These are phyloP conservation scores for Wickerhamiella azymoides DNA, from an alignment of 805 yeast species.

Conservation along the genomic window DNA sequence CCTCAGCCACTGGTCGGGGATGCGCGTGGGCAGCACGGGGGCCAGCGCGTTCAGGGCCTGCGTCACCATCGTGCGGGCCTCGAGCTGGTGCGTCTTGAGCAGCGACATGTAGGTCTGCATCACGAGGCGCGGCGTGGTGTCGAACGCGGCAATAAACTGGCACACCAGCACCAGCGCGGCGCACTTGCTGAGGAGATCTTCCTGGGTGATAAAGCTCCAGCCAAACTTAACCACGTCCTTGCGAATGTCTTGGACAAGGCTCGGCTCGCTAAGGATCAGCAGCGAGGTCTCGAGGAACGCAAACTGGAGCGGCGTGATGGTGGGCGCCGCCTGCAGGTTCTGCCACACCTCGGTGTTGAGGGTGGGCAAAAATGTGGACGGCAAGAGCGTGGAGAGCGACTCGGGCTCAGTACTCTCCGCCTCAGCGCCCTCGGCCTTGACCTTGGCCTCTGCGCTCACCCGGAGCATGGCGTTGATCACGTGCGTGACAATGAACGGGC, in stretches of 20 bases:
- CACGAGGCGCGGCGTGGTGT: conserved; percentile 76
- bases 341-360: conserved; percentile 62
- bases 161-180: conserved; percentile 85
- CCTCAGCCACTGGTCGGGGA: conserved; percentile 63
- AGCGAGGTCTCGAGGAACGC: conserved; percentile 75
- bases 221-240: conserved; percentile 85
- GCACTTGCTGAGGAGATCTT: conserved; percentile 78
- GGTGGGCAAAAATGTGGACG: conserved; percentile 32
- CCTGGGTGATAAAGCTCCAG: conserved; percentile 85
- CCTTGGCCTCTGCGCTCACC: conserved; percentile 9
- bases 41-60: conserved; percentile 83
- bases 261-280: conserved; percentile 52
- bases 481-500: conserved; percentile 17
- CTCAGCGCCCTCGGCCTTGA: no score
- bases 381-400: neutral
- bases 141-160: conserved; percentile 72
- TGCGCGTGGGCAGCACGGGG: conserved; percentile 64
- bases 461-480: conserved; percentile 34
- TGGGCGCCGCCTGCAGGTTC: conserved; percentile 17
- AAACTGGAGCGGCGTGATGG: conserved; percentile 28
- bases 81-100: conserved; percentile 70
- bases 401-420: no score
- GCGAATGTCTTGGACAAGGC: conserved; percentile 41
- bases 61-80: conserved; percentile 66
- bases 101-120: conserved; percentile 87